Conservation (phyloP, 2,329 filamentous ascomycete species). For the Trichophyton rubrum region DNA sequence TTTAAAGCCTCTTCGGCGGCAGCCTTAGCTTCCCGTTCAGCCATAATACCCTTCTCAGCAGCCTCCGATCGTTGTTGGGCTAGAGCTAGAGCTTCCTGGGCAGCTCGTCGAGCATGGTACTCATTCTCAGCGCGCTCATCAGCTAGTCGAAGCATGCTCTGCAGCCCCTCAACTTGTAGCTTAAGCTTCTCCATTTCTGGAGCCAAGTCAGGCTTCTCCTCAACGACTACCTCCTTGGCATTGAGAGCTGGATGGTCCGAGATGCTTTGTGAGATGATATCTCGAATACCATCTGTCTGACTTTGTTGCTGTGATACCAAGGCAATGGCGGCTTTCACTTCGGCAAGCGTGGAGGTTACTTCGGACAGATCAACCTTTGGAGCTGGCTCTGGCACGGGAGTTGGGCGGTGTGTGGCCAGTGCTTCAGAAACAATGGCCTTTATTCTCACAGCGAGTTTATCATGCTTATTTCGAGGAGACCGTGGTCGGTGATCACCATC, state of each 20-base stretch:
- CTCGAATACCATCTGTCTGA: conserved; percentile 43
- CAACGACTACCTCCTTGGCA: conserved; percentile 36
- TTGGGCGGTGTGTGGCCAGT: conserved; percentile 37
- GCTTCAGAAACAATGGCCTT: conserved; percentile 54
- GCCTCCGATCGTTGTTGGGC: conserved; percentile 57
- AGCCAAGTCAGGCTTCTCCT: conserved; percentile 36
- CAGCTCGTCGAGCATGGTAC: conserved; percentile 48
- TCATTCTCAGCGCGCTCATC: conserved; percentile 55
- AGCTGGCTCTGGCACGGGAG: conserved; percentile 15
- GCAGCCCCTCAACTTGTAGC: conserved; percentile 53
- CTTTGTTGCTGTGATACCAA: conserved; percentile 20
- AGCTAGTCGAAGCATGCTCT: conserved; percentile 53
- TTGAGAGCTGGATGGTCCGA: conserved; percentile 45
- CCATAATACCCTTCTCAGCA: conserved; percentile 45
- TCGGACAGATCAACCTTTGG: conserved; percentile 26
- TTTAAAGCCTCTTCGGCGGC: conserved; percentile 55
- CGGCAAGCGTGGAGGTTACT: conserved; percentile 29
- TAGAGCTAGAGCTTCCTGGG: conserved; percentile 61
- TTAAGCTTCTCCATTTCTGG: conserved; percentile 35
- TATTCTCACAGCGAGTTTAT: conserved; percentile 74
- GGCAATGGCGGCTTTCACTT: conserved; percentile 11
- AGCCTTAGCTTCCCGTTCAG: conserved; percentile 40
- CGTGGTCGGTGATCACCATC: conserved; percentile 51
- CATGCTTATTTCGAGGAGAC: conserved; percentile 55
- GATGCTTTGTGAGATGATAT: conserved; percentile 52